These are phyloP conservation scores for Lasiosphaeris hirsuta DNA, from an alignment of 495 filamentous ascomycete genomes.

Conservation along the genomic window DNA sequence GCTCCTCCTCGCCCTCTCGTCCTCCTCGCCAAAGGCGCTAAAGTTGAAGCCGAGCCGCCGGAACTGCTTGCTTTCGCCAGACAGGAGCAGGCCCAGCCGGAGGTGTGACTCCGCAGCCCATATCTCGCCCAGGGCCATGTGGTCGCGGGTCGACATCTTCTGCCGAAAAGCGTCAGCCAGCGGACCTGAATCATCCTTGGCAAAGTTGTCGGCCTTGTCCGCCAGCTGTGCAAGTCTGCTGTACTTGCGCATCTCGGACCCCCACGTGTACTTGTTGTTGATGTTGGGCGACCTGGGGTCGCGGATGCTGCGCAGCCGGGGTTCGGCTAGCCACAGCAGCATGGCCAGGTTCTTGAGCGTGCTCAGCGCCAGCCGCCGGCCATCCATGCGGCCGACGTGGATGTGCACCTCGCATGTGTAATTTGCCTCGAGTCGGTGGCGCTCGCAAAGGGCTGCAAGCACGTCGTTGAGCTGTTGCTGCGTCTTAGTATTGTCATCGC, in stretches of 20 bases:
- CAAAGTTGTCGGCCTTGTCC: not conserved
- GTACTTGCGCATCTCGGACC: slow-evolving; percentile 20
- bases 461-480: slow-evolving; percentile 15
- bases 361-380: slow-evolving; percentile 19
- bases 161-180: not conserved
- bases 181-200: not conserved
- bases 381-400: slow-evolving; percentile 30
- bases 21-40: slow-evolving; percentile 32
- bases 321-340: slow-evolving; percentile 31
- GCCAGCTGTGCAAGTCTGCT: slow-evolving; percentile 25
- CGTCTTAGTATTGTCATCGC: slow-evolving; percentile 9
- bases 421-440: slow-evolving; percentile 26
- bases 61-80: slow-evolving; percentile 21
- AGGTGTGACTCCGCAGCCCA: slow-evolving; percentile 19
- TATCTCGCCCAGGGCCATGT: slow-evolving; percentile 21
- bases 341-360: slow-evolving; percentile 28
- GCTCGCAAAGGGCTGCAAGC: slow-evolving; percentile 12
- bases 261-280: slow-evolving; percentile 32
- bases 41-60: slow-evolving; percentile 35
- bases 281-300: slow-evolving; percentile 32
- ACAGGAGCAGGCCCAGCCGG: slow-evolving; percentile 27
- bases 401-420: slow-evolving; percentile 33
- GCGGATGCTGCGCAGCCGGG: slow-evolving; percentile 29
- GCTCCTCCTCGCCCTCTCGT: slow-evolving; percentile 27
- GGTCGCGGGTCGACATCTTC: not conserved